These are phyloP conservation scores for Kalmusia sp. DNA, from an alignment of 2,329 filamentous ascomycete species.

Conservation along the genomic window DNA sequence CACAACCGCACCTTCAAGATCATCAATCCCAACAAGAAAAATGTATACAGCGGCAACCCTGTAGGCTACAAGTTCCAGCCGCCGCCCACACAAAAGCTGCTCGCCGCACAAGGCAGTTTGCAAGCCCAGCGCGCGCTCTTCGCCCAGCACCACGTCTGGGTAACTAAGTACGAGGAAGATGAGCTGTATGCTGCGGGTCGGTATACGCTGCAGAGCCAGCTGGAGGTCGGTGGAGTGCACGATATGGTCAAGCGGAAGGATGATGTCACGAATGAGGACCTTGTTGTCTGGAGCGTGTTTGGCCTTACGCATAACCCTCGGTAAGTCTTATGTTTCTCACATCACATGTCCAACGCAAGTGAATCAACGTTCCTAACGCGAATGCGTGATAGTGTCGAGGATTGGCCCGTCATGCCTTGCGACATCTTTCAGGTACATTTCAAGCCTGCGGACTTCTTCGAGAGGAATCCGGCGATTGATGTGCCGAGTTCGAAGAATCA, in stretches of 20 bases:
- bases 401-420: conserved; percentile 59
- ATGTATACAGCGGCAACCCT: conserved; percentile 54
- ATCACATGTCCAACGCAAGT: neutral
- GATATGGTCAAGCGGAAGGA: conserved; percentile 54
- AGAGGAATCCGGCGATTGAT: conserved; percentile 60
- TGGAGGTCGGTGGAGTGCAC: conserved; percentile 53
- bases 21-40: conserved; percentile 55
- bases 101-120: conserved; percentile 54
- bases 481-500: conserved; percentile 52
- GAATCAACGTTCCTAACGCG: neutral
- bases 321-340: conserved; percentile 8
- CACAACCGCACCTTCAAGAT: conserved; percentile 64
- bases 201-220: conserved; percentile 55
- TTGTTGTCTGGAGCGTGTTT: conserved; percentile 60
- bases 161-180: conserved; percentile 60
- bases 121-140: conserved; percentile 57
- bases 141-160: conserved; percentile 60
- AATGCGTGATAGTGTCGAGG: conserved; percentile 44
- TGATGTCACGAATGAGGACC: conserved; percentile 52
- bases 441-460: conserved; percentile 62
- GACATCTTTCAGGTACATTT: conserved; percentile 58
- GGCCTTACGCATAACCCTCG: conserved; percentile 60
- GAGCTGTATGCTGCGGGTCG: conserved; percentile 59
- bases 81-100: conserved; percentile 57
- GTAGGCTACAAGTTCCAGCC: conserved; percentile 59